Conservation (phyloP, 768 basidiomycete species). For the Tylopilus plumbeoviolaceoides region DNA sequence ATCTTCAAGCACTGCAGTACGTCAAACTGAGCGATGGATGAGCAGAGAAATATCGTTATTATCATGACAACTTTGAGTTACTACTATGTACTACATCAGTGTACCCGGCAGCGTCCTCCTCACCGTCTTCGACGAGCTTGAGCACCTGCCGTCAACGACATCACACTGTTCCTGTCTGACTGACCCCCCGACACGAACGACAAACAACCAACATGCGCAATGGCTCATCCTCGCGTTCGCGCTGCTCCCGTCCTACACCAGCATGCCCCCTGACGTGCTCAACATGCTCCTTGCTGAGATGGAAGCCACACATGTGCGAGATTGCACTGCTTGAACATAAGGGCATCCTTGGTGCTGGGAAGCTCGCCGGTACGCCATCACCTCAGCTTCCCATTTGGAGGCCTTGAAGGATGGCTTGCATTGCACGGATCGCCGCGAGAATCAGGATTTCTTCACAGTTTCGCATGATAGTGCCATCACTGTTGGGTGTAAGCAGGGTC, state of each 20-base stretch:
- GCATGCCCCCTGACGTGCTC: constrained; percentile 64
- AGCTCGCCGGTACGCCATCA: constrained; percentile 47
- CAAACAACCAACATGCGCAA: constrained; percentile 76
- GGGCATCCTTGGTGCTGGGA: constrained; percentile 70
- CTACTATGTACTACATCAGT: no score
- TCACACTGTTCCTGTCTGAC: no score
- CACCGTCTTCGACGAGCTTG: no score
- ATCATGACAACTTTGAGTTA: no score
- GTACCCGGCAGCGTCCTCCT: no score
- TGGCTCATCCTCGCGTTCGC: constrained; percentile 73
- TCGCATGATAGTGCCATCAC: constrained; percentile 45
- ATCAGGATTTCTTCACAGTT: constrained; percentile 78
- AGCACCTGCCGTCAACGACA: no score
- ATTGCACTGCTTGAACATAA: constrained; percentile 67
- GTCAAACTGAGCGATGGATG: no score
- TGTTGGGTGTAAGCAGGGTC: constrained; percentile 56
- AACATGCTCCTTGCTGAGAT: constrained; percentile 72
- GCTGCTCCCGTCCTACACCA: constrained; percentile 56
- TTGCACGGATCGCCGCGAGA: constrained; percentile 67
- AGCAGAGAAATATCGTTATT: no score
- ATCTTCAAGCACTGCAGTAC: no score
- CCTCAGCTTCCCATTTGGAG: constrained; percentile 75
- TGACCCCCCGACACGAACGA: no score
- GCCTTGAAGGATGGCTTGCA: constrained; percentile 84
- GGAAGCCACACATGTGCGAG: constrained; percentile 81